Conservation (phyloP, 352 stramenopile species). For the Thalassiosira hispida region DNA sequence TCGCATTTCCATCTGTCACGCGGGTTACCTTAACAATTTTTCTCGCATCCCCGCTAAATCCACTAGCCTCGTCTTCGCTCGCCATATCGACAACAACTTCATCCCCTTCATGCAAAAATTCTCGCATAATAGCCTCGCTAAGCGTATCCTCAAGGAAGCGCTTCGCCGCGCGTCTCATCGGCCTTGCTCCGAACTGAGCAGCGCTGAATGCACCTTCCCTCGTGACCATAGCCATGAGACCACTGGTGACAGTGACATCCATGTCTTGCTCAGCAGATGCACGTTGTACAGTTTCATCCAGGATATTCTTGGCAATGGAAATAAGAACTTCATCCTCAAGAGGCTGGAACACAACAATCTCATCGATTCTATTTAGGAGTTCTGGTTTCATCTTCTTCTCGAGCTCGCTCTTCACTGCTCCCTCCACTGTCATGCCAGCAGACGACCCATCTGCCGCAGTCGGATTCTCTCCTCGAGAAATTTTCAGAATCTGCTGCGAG, state of each 20-base stretch:
- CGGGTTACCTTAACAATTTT: constrained; percentile 64
- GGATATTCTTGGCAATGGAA: constrained; percentile 88
- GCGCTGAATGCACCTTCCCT: constrained; percentile 89
- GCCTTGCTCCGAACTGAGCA: constrained; percentile 92
- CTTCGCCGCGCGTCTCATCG: constrained; percentile 95
- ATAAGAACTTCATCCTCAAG: constrained; percentile 90
- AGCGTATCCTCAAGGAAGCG: constrained; percentile 94
- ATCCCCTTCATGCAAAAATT: constrained; percentile 86
- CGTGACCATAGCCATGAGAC: constrained; percentile 89
- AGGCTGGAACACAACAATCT: constrained; percentile 96
- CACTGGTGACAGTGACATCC: constrained; percentile 88
- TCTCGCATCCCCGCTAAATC: constrained; percentile 54
- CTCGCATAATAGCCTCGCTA: constrained; percentile 89
- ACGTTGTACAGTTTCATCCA: constrained; percentile 86
- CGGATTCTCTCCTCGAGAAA: constrained; percentile 46
- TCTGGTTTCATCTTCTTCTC: constrained; percentile 93
- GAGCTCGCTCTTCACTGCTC: constrained; percentile 70
- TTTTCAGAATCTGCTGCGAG: constrained; percentile 88
- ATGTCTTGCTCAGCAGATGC: constrained; percentile 89
- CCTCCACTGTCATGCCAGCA: constrained; percentile 52
- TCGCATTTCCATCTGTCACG: constrained; percentile 44
- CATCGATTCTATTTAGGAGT: constrained; percentile 97
- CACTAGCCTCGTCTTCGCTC: constrained; percentile 36
- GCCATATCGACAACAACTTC: constrained; percentile 82
- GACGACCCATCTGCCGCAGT: constrained; percentile 34